Evolutionary conservation across 768 basidiomycete genomes (phyloP), one percentile per base, ranked within the genome.

Genomic region (Tulasnella sp.): DNA sequence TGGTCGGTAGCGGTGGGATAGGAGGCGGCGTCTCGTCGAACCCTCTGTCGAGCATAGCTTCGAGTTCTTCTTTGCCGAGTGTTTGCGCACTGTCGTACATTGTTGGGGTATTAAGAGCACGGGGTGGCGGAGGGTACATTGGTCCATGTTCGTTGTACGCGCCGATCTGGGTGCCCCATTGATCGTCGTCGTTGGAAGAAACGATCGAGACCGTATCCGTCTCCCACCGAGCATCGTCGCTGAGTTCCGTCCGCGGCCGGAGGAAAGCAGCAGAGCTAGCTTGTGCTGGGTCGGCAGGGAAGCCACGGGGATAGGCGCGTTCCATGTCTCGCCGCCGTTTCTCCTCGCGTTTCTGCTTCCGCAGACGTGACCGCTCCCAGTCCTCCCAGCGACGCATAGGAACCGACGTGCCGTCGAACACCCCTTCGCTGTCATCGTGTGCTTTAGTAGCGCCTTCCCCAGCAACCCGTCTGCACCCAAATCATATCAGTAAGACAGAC

Each of bases 331-430:
- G 75, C 58, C 84, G 72, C 57, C 90, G 74, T 62, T 83, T 77
- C 63, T 91, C 88, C 65, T 96, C 93, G 1, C 96, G 82, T 60
- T 79, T 81, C 31, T 94, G 61, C 71, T 97, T 98, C 49, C 94
- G 84, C 45, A 98, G 74, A 41, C 96, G 78, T 23, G 91, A 94
- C 21, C 92, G 81, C 66, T 99, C 96, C 96, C 94, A 99, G 64
- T 99, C 94, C 70, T 98, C 96, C 96, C 96, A 99, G 49, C 94
- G 78, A n/a, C 94, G 81, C 67, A 98, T 71, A 0, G 96, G 91
- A n/a, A 98, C 80, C 0, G 78, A 79, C 40, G 75, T 69, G 4
- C 77, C 79, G 51, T 73, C 74, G 43, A 73, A 67, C 5, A 71
- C 70, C 23, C 75, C 76, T 15, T 75, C 77, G 46, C 68, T 67